phyloP scores from a whole-genome alignment of 257 asterid genomes.

The Fraxinus pennsylvanica region DNA sequence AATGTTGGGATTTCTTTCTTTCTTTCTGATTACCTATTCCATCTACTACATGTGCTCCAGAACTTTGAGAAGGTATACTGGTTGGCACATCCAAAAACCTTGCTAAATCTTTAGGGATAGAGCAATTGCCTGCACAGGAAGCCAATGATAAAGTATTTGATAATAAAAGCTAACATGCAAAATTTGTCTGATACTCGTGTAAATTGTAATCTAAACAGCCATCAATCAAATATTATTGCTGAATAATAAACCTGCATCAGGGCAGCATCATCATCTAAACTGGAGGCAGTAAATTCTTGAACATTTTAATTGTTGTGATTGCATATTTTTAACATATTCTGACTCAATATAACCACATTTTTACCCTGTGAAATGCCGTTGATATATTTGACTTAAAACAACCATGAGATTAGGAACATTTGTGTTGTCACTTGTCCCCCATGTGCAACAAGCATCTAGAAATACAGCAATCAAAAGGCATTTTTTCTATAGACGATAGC shows the following conservation, averaged over 20 bases:
- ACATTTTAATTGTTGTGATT: background rate
- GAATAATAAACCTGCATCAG: constrained; percentile 61
- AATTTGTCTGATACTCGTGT: constrained; percentile 13
- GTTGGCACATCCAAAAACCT: constrained; percentile 35
- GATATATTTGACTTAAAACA: background rate
- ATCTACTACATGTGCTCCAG: constrained; percentile 24
- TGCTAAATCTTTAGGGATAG: constrained; percentile 70
- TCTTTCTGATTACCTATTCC: constrained; percentile 27
- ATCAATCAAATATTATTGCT: constrained; percentile 13
- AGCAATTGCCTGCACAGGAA: constrained; percentile 73
- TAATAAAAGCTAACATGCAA: constrained; percentile 1
- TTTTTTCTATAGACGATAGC: too few relatives aligned
- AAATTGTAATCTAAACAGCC: background rate
- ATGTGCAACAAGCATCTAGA: too few relatives aligned
- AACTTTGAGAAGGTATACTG: constrained; percentile 24
- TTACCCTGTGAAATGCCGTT: background rate
- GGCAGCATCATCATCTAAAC: constrained; percentile 63
- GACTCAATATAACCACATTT: background rate
- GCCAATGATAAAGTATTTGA: constrained; percentile 1
- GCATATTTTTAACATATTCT: background rate
- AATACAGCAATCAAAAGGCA: too few relatives aligned
- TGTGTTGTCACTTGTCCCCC: too few relatives aligned
- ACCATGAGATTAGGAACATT: too few relatives aligned
- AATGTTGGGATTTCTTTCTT: constrained; percentile 26
- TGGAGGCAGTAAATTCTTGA: background rate